These are phyloP conservation scores for Acorus gramineus DNA, from an alignment of 106 monocot genomes.

Conservation along the genomic window DNA sequence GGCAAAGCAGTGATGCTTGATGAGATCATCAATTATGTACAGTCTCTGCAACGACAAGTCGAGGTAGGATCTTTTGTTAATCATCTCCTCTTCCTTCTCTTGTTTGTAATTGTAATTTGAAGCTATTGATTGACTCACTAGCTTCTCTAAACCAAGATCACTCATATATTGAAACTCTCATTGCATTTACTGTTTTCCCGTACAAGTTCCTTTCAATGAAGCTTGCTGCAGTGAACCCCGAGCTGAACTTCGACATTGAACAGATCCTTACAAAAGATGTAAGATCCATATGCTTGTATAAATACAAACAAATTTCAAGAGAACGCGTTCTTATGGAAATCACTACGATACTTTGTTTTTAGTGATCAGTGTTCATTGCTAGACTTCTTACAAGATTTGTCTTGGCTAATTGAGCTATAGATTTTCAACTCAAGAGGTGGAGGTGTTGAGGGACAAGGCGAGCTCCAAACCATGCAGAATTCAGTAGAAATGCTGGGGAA, in stretches of 20 bases:
- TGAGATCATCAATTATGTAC: constrained; percentile 72
- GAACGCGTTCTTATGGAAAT: neutral
- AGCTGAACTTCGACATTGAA: constrained; percentile 41
- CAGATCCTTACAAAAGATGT: constrained; percentile 52
- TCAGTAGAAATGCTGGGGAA: constrained; percentile 14
- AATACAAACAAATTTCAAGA: neutral
- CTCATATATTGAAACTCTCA: no score
- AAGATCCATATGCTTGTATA: constrained; percentile 11
- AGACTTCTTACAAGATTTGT: neutral
- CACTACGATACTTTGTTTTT: neutral
- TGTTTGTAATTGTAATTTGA: no score
- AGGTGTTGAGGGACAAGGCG: constrained; percentile 16
- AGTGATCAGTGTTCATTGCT: neutral
- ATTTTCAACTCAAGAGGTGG: constrained; percentile 18
- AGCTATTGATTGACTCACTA: no score
- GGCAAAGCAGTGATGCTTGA: constrained; percentile 78
- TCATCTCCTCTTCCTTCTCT: neutral
- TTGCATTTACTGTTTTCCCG: no score
- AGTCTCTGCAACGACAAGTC: constrained; percentile 39
- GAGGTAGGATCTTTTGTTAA: constrained; percentile 15
- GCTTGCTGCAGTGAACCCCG: constrained; percentile 57
- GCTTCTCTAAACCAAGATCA: no score
- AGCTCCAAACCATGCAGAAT: constrained; percentile 6
- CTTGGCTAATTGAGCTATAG: constrained; percentile 3
- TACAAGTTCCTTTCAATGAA: constrained; percentile 69